Evolutionary conservation across 2,329 filamentous ascomycete genomes (phyloP).

Genomic region (Boeremia lycopersici): DNA sequence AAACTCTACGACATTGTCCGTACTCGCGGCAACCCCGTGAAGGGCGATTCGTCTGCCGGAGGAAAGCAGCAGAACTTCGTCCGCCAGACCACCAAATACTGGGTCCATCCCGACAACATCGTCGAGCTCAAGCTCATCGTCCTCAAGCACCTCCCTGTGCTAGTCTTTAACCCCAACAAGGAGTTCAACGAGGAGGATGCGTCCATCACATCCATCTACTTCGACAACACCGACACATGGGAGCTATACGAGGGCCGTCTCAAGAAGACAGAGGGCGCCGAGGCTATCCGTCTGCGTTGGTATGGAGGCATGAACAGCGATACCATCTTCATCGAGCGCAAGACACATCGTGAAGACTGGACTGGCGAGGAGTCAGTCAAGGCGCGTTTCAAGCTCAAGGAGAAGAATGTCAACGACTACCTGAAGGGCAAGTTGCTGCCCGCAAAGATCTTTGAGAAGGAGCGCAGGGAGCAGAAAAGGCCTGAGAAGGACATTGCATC

Average conservation of each 20-base stretch:
- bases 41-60: conserved; percentile 89
- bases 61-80: conserved; percentile 94
- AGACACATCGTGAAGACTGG: conserved; percentile 98
- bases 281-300: conserved; percentile 95
- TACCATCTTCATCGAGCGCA: conserved; percentile 95
- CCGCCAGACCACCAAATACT: conserved; percentile 98
- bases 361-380: conserved; percentile 99
- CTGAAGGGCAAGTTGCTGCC: conserved; percentile 84
- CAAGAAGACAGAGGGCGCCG: conserved; percentile 97
- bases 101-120: conserved; percentile 98
- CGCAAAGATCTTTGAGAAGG: conserved; percentile 92
- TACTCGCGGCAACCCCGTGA: conserved; percentile 88
- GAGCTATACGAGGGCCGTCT: conserved; percentile 91
- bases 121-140: conserved; percentile 98
- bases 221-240: conserved; percentile 92
- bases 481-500: conserved; percentile 88
- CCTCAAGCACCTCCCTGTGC: conserved; percentile 92
- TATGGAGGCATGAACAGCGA: conserved; percentile 96
- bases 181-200: conserved; percentile 90
- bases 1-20: conserved; percentile 94
- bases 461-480: conserved; percentile 93
- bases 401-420: conserved; percentile 96
- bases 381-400: conserved; percentile 91
- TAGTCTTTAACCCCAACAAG: conserved; percentile 97
- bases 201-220: conserved; percentile 98